These are phyloP conservation scores for Saccharum officinarum DNA, from an alignment of 176 grass and related monocot genomes.

Conservation along the genomic window DNA sequence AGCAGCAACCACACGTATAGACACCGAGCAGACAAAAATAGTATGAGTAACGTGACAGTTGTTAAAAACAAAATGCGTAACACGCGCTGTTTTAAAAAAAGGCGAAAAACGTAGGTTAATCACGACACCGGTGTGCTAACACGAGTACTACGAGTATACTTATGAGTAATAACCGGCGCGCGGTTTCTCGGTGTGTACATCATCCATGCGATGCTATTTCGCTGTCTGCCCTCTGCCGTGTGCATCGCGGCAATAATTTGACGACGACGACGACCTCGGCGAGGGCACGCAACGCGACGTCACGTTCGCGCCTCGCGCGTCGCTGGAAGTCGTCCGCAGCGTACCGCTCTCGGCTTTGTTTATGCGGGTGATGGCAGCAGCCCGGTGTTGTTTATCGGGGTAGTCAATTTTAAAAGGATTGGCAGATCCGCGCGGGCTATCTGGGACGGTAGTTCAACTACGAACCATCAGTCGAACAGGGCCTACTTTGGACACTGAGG, in stretches of 20 bases:
- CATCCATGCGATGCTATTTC: background rate
- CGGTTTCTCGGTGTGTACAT: background rate
- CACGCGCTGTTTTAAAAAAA: background rate
- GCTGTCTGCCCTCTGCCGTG: background rate
- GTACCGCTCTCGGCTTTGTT: constrained; percentile 16
- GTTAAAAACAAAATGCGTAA: background rate
- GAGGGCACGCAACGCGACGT: background rate
- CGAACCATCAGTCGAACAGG: background rate
- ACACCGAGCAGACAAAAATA: background rate
- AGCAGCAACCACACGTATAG: background rate
- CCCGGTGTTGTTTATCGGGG: constrained; percentile 13
- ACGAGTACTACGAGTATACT: background rate
- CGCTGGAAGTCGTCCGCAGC: background rate
- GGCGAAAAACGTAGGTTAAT: background rate
- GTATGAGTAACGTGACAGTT: background rate
- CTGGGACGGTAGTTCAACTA: constrained; percentile 7
- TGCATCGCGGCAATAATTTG: constrained; percentile 38
- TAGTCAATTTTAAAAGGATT: constrained; percentile 43
- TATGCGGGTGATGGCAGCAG: background rate
- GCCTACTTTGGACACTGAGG: background rate
- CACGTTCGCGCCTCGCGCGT: background rate
- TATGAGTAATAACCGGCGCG: background rate
- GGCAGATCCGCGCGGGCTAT: background rate
- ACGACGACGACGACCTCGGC: constrained; percentile 32
- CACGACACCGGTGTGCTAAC: background rate